phyloP scores from a whole-genome alignment of 306 rosid species.

The Cucumis cinereus region DNA sequence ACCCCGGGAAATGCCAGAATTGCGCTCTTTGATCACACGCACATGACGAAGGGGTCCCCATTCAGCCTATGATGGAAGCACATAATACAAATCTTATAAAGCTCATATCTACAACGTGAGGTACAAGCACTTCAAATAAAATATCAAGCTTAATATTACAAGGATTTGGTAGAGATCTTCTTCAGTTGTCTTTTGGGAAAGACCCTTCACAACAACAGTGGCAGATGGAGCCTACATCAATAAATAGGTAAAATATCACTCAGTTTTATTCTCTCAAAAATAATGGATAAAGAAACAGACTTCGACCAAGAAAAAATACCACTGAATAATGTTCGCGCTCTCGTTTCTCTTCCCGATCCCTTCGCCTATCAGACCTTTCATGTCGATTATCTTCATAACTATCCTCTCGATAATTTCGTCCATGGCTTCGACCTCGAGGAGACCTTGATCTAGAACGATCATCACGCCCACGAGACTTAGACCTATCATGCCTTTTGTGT shows the following conservation, averaged over 20 bases:
- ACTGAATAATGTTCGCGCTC: conserved; percentile 57
- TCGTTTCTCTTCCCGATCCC: conserved; percentile 78
- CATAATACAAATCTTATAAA: neutral
- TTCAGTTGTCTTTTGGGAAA: conserved; percentile 84
- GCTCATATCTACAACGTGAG: neutral
- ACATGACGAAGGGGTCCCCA: conserved; percentile 99
- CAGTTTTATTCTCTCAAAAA: neutral
- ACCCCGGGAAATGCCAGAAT: conserved; percentile 89
- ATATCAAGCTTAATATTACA: conserved; percentile 34
- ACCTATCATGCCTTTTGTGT: conserved; percentile 48
- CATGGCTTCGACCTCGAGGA: conserved; percentile 72
- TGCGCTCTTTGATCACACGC: conserved; percentile 93
- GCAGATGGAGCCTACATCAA: conserved; percentile 83
- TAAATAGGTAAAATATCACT: conserved; percentile 19
- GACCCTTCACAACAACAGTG: conserved; percentile 95
- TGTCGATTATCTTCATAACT: conserved; percentile 53
- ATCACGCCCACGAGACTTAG: conserved; percentile 71
- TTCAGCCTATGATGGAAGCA: conserved; percentile 49
- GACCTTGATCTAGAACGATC: conserved; percentile 74
- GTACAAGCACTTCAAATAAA: conserved; percentile 13
- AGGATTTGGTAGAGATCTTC: conserved; percentile 95
- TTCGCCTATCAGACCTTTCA: conserved; percentile 66
- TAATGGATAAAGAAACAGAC: neutral
- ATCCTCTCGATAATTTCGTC: conserved; percentile 76
- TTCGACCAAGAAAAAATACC: conserved; percentile 33